These are phyloP conservation scores for Clitopilus hobsonii DNA, from an alignment of 768 basidiomycete species.

Conservation along the genomic window DNA sequence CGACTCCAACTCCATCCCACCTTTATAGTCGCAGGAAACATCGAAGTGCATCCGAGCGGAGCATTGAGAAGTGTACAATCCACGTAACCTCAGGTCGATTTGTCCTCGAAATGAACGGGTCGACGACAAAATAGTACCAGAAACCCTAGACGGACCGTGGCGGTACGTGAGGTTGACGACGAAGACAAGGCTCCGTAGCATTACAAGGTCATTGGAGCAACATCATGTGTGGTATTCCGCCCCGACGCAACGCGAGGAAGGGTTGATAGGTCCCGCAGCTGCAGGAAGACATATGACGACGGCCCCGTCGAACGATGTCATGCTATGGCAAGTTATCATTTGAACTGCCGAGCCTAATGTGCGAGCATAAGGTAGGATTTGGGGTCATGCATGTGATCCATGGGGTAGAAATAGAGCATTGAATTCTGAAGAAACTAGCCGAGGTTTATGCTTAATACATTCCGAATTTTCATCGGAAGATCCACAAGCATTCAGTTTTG, in stretches of 20 bases:
- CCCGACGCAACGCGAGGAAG: background rate
- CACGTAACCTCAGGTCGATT: background rate
- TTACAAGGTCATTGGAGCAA: background rate
- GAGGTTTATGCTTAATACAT: background rate
- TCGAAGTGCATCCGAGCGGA: background rate
- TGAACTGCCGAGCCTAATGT: too few relatives aligned
- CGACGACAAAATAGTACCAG: background rate
- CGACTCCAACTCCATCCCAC: background rate
- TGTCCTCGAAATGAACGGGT: background rate
- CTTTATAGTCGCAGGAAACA: background rate
- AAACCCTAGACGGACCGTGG: background rate
- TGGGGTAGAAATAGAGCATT: background rate
- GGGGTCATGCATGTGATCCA: background rate
- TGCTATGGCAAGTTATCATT: too few relatives aligned
- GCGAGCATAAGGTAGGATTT: too few relatives aligned
- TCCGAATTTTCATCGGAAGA: background rate
- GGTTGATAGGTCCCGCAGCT: too few relatives aligned
- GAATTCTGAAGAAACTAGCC: background rate
- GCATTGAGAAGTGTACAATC: background rate
- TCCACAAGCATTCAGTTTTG: background rate
- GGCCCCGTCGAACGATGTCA: too few relatives aligned
- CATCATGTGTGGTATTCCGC: background rate
- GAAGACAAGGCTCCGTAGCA: background rate
- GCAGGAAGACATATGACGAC: too few relatives aligned
- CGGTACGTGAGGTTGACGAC: background rate